A percentile compares a stretch with the other conserved stretches of the same genome.
Evolutionary conservation across 176 grass and related monocot species (phyloP).

Genomic region (Poa annua): DNA sequence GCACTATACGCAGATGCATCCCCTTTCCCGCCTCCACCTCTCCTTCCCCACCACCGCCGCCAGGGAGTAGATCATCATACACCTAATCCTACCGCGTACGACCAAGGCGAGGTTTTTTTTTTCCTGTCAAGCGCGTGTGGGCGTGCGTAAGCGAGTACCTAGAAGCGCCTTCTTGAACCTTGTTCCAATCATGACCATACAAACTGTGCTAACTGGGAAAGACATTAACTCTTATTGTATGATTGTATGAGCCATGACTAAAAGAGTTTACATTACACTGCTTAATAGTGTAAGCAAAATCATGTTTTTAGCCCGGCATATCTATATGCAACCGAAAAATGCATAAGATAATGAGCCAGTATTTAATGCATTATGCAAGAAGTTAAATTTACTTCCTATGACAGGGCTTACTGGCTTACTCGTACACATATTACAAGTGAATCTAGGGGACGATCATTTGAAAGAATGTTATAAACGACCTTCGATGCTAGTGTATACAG

Average conservation of each 20-base stretch:
- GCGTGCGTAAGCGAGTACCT: neutral
- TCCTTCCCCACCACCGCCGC: no score
- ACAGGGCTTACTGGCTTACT: slow-evolving; percentile 3
- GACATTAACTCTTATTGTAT: neutral
- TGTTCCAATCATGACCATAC: neutral
- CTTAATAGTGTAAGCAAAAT: neutral
- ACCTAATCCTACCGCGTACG: neutral
- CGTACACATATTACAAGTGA: neutral
- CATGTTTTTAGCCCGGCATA: slow-evolving; percentile 7
- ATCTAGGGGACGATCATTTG: slow-evolving; percentile 4
- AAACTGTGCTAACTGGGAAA: neutral
- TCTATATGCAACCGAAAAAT: slow-evolving; percentile 1
- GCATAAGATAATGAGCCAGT: neutral
- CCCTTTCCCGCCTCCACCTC: neutral
- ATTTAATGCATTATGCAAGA: neutral
- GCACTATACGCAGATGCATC: neutral
- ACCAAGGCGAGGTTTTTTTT: neutral
- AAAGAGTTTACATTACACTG: neutral
- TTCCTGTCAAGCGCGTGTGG: no score
- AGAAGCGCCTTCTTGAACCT: no score
- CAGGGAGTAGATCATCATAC: neutral
- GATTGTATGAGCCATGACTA: neutral
- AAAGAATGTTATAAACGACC: neutral
- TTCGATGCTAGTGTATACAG: neutral
- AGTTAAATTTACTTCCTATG: neutral